Evolutionary conservation across 2,329 filamentous ascomycete genomes (phyloP).

Genomic region (Fusarium penzigii): DNA sequence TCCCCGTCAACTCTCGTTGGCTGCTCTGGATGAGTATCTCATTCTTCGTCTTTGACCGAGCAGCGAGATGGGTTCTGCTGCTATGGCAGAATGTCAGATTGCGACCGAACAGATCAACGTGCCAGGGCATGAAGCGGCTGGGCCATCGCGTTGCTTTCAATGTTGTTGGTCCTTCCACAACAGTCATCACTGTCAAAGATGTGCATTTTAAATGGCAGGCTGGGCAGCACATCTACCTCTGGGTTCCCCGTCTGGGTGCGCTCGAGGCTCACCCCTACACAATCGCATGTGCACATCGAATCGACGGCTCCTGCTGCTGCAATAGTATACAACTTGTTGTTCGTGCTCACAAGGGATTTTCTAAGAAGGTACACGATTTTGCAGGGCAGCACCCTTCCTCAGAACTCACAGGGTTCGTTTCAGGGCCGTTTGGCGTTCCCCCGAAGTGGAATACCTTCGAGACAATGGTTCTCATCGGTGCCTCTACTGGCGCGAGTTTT

Average conservation of each 20-base stretch:
- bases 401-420: conserved; percentile 45
- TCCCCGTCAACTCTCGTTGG: conserved; percentile 58
- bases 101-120: conserved; percentile 41
- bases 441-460: conserved; percentile 60
- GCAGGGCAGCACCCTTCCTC: conserved; percentile 40
- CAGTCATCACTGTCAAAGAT: conserved; percentile 60
- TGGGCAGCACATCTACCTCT: conserved; percentile 63
- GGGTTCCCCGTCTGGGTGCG: conserved; percentile 55
- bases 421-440: conserved; percentile 58
- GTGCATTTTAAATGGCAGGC: conserved; percentile 60
- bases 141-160: conserved; percentile 54
- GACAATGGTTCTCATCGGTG: conserved; percentile 59
- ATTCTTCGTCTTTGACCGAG: conserved; percentile 62
- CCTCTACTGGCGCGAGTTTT: conserved; percentile 64
- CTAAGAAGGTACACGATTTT: conserved; percentile 50
- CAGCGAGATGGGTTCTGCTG: conserved; percentile 50
- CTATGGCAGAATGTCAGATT: conserved; percentile 55
- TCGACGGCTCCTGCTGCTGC: conserved; percentile 54
- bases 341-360: conserved; percentile 58
- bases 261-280: conserved; percentile 63
- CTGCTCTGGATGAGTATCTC: conserved; percentile 68
- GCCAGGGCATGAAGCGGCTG: conserved; percentile 49
- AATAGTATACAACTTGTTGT: conserved; percentile 62
- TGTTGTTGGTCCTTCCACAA: conserved; percentile 52
- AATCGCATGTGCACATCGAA: conserved; percentile 56